Conservation (phyloP, 1,284 basidiomycete species). For the Amylostereum chailletii region DNA sequence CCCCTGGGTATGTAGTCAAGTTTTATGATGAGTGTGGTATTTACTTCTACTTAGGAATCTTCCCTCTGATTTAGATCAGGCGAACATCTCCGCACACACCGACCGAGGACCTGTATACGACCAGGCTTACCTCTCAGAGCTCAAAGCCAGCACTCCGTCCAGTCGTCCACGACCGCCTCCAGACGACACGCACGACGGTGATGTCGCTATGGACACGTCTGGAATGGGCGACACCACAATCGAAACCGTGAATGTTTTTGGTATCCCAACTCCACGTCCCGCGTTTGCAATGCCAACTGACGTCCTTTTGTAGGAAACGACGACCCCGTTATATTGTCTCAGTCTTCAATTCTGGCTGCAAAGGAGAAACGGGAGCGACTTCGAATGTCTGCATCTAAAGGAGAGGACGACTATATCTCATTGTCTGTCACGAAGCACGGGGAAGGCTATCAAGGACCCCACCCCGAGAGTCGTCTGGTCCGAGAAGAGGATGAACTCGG, state of each 20-base stretch:
- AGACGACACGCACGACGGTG: conserved; percentile 36
- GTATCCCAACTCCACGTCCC: background rate
- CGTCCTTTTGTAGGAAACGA: conserved; percentile 12
- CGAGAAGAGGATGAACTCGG: conserved; percentile 91
- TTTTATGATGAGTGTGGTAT: conserved; percentile 5
- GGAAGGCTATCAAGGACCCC: conserved; percentile 61
- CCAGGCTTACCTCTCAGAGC: conserved; percentile 68
- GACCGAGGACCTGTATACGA: conserved; percentile 58
- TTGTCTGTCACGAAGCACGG: conserved; percentile 55
- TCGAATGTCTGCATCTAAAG: conserved; percentile 34
- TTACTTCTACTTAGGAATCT: conserved; percentile 17
- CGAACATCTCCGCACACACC: conserved; percentile 37
- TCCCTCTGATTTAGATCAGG: conserved; percentile 41
- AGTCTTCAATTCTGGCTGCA: conserved; percentile 68
- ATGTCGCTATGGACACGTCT: conserved; percentile 45
- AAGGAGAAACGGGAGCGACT: conserved; percentile 71
- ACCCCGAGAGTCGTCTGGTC: conserved; percentile 81
- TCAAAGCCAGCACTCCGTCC: conserved; percentile 74
- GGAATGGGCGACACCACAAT: conserved; percentile 13
- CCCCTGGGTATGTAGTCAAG: conserved; percentile 19
- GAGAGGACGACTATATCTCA: conserved; percentile 76
- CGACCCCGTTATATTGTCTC: conserved; percentile 59
- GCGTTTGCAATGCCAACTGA: conserved; percentile 3
- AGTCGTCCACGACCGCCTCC: conserved; percentile 36
- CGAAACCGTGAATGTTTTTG: conserved; percentile 1